These are phyloP conservation scores for Gracilariopsis chorda DNA, from an alignment of 23 red algal genomes.

Conservation along the genomic window DNA sequence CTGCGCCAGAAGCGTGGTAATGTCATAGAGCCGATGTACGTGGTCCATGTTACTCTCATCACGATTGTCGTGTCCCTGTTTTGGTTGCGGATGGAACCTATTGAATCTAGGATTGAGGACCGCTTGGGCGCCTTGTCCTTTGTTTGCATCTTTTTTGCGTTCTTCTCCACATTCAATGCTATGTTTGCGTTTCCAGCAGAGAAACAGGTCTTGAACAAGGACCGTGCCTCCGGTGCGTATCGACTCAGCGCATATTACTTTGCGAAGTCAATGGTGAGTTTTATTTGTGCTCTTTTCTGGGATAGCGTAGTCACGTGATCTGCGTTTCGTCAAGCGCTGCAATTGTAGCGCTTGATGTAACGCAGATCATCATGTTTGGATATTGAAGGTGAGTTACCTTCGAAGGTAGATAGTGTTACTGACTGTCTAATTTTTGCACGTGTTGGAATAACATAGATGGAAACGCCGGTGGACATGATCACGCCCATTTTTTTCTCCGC, in stretches of 20 bases:
- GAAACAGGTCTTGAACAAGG: conserved; percentile 86
- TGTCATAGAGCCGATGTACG: conserved; percentile 42
- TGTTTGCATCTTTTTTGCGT: conserved; percentile 76
- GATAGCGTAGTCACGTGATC: not conserved
- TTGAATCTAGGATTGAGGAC: conserved; percentile 68
- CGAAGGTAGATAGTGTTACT: no score
- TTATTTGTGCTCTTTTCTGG: not conserved
- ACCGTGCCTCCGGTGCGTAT: conserved; percentile 87
- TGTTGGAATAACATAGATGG: conserved; percentile 29
- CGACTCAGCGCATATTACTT: conserved; percentile 91
- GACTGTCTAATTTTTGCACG: not conserved
- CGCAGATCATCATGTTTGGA: not conserved
- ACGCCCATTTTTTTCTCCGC: conserved; percentile 67
- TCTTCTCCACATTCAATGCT: conserved; percentile 80
- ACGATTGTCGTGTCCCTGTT: conserved; percentile 61
- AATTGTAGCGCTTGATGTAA: not conserved
- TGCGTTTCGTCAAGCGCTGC: not conserved
- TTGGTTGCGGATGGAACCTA: conserved; percentile 75
- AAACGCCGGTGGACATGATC: conserved; percentile 82
- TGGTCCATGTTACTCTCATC: conserved; percentile 64
- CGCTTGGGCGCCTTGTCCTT: conserved; percentile 83
- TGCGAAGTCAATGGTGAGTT: conserved; percentile 74
- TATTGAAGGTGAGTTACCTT: not conserved
- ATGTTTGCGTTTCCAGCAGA: conserved; percentile 89
- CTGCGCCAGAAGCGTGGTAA: conserved; percentile 64